These are phyloP conservation scores for Ogataea pignaliae DNA, from an alignment of 805 yeast genomes.

Conservation along the genomic window DNA sequence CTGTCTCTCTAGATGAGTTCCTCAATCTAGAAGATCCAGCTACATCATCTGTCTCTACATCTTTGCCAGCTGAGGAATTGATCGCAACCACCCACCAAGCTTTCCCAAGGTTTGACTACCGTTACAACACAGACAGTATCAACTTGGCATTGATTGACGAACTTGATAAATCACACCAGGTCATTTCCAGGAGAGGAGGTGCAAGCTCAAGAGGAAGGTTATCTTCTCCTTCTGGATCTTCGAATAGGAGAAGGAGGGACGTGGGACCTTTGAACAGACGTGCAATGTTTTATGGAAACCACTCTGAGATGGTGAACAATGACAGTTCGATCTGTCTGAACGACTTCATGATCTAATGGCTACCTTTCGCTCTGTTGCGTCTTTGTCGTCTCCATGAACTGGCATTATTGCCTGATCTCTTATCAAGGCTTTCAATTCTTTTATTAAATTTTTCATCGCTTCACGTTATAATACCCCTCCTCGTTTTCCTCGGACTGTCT, in stretches of 20 bases:
- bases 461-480: no score
- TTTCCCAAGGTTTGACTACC: constrained; percentile 20
- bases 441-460: no score
- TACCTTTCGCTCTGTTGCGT: background rate
- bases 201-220: no score
- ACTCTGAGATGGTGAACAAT: constrained; percentile 28
- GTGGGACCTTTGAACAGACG: constrained; percentile 27
- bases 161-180: background rate
- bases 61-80: constrained; percentile 2
- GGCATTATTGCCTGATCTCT: background rate
- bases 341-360: constrained; percentile 19
- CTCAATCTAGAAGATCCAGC: constrained; percentile 16
- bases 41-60: background rate
- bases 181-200: no score
- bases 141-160: constrained; percentile 26
- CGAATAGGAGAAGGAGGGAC: constrained; percentile 5
- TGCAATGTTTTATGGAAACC: constrained; percentile 29
- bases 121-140: constrained; percentile 24
- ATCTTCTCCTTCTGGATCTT: no score
- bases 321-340: constrained; percentile 18
- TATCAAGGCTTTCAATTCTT: background rate
- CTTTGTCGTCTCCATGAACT: background rate
- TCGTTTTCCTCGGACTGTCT: no score
- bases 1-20: constrained; percentile 17
- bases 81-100: no score